phyloP scores from a whole-genome alignment of 1,139 yeast genomes.

The Lodderomyces metapsilosis region DNA sequence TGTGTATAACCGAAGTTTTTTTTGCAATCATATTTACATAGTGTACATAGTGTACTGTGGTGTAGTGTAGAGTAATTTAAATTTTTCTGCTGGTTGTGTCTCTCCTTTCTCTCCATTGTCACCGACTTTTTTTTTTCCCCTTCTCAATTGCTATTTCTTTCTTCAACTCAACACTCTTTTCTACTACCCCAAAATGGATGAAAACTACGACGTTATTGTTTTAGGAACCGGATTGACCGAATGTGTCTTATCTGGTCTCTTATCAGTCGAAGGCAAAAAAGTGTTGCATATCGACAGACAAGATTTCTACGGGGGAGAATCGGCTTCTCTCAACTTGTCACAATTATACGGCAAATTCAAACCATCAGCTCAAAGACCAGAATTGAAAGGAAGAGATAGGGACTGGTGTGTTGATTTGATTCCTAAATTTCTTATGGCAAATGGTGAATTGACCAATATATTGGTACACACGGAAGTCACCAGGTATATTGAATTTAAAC shows the following conservation, averaged over 20 bases:
- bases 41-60: too few relatives aligned
- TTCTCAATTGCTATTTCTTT: background rate
- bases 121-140: slow-evolving; percentile 1
- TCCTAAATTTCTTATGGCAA: slow-evolving; percentile 96
- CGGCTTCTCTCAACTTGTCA: slow-evolving; percentile 62
- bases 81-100: too few relatives aligned
- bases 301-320: slow-evolving; percentile 91
- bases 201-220: slow-evolving; percentile 76
- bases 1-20: background rate
- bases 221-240: slow-evolving; percentile 85
- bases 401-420: slow-evolving; percentile 98
- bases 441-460: slow-evolving; percentile 95
- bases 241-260: slow-evolving; percentile 89
- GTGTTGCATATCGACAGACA: slow-evolving; percentile 95
- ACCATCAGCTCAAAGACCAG: slow-evolving; percentile 68
- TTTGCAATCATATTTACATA: too few relatives aligned
- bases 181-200: slow-evolving; percentile 61
- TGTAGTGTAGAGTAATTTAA: too few relatives aligned
- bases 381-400: slow-evolving; percentile 82
- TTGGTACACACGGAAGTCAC: slow-evolving; percentile 95
- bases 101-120: background rate
- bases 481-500: slow-evolving; percentile 93
- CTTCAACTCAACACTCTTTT: background rate
- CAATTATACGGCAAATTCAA: slow-evolving; percentile 70
- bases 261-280: slow-evolving; percentile 88